Conservation (phyloP, 1,284 basidiomycete species). For the Athelia sp. region DNA sequence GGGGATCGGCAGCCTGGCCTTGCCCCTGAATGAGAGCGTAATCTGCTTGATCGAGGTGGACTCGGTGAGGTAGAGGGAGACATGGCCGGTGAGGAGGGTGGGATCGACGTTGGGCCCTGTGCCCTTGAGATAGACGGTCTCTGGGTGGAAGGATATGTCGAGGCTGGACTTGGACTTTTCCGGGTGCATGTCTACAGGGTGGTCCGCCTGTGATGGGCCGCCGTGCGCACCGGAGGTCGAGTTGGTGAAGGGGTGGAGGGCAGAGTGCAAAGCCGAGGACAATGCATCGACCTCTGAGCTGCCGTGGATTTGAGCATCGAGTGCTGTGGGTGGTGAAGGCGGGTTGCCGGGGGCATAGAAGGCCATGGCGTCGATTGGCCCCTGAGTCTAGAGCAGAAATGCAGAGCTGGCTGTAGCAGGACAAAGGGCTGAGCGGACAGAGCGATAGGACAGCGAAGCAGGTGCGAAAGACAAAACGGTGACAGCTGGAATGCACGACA, state of each 20-base stretch:
- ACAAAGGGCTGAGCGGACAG: no score
- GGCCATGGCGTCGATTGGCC: no score
- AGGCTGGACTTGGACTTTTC: constrained; percentile 52
- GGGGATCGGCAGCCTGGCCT: constrained; percentile 66
- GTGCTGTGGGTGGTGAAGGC: no score
- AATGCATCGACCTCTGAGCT: no score
- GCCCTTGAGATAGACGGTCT: constrained; percentile 69
- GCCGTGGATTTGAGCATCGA: no score
- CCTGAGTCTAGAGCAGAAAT: no score
- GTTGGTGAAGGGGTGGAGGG: not conserved
- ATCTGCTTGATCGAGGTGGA: constrained; percentile 85
- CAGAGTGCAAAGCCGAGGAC: not conserved
- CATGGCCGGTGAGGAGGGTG: constrained; percentile 67
- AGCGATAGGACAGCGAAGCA: no score
- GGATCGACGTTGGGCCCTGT: constrained; percentile 83
- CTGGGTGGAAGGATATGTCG: constrained; percentile 72
- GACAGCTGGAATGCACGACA: no score
- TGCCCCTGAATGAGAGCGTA: constrained; percentile 78
- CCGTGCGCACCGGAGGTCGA: not conserved
- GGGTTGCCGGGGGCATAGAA: no score
- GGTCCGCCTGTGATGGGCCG: constrained; percentile 12
- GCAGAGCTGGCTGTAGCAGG: no score
- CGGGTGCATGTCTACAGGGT: constrained; percentile 30
- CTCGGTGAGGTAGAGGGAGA: constrained; percentile 76
- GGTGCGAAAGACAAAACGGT: no score